Conservation (phyloP, 1,284 basidiomycete species). For the Jaminaea rosea region DNA sequence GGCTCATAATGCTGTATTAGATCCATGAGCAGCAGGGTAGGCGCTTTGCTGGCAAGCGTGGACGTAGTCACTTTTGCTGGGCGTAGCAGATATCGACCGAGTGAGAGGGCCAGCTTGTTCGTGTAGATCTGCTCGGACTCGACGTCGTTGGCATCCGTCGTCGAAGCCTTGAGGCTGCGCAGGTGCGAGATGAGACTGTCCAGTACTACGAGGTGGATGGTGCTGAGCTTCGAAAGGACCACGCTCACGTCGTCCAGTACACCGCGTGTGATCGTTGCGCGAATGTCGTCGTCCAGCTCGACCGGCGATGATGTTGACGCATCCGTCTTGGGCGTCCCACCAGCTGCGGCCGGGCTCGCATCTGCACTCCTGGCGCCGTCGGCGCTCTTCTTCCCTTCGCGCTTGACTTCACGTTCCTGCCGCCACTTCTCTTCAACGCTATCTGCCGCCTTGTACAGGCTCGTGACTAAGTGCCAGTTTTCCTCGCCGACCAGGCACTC, state of each 20-base stretch:
- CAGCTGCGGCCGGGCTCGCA: neutral
- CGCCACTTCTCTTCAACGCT: neutral
- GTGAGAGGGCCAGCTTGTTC: constrained; percentile 72
- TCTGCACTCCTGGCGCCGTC: neutral
- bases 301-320: constrained; percentile 53
- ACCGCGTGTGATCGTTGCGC: constrained; percentile 57
- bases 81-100: constrained; percentile 71
- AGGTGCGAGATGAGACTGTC: constrained; percentile 53
- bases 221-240: constrained; percentile 65
- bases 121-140: constrained; percentile 66
- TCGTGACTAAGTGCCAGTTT: constrained; percentile 37
- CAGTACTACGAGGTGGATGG: constrained; percentile 70
- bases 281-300: constrained; percentile 67
- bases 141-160: constrained; percentile 49
- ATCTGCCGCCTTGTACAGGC: constrained; percentile 33
- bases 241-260: constrained; percentile 60
- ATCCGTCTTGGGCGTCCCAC: neutral
- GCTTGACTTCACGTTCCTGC: neutral
- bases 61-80: constrained; percentile 77
- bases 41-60: constrained; percentile 62
- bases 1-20: constrained; percentile 66
- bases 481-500: constrained; percentile 22
- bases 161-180: constrained; percentile 61
- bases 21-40: constrained; percentile 67
- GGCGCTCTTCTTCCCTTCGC: constrained; percentile 3